phyloP scores from a whole-genome alignment of 495 filamentous ascomycete species.

The Aspergillus nanangensis region DNA sequence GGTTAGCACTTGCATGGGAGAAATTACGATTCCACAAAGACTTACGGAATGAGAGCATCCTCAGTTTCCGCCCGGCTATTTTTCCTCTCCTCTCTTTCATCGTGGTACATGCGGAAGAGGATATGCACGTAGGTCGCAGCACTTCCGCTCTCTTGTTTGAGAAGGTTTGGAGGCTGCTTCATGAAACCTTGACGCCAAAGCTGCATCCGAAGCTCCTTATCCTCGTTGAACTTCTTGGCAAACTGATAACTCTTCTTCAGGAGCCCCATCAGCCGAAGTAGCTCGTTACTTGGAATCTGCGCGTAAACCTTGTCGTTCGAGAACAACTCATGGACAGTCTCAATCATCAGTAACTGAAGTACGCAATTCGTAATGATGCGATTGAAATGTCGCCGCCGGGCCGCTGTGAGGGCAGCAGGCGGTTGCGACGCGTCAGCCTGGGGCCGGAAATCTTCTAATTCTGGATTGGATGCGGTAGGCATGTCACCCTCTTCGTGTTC shows the following conservation, averaged over 20 bases:
- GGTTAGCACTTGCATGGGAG: too few species aligned
- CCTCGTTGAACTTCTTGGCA: constrained; percentile 93
- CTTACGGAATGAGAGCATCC: constrained; percentile 80
- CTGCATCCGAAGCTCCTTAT: constrained; percentile 91
- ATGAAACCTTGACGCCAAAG: constrained; percentile 98
- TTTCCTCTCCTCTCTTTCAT: constrained; percentile 75
- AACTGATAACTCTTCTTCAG: constrained; percentile 95
- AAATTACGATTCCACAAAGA: too few species aligned
- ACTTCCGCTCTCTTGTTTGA: constrained; percentile 93
- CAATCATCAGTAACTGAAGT: constrained; percentile 96
- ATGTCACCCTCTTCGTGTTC: constrained; percentile 40
- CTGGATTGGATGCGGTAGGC: constrained; percentile 34
- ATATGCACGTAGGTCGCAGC: constrained; percentile 93
- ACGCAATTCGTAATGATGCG: constrained; percentile 99
- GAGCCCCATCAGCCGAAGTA: constrained; percentile 87
- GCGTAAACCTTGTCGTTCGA: constrained; percentile 94
- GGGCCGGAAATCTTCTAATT: constrained; percentile 87
- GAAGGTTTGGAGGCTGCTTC: constrained; percentile 97
- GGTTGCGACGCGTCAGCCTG: constrained; percentile 65
- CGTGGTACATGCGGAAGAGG: constrained; percentile 92
- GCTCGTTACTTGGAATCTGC: constrained; percentile 81
- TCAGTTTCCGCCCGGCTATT: constrained; percentile 78
- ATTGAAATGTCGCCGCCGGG: constrained; percentile 95
- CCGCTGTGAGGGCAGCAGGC: constrained; percentile 84
- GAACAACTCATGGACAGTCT: constrained; percentile 97